Conservation (phyloP, 768 basidiomycete genomes). For the Aureoboletus auriporus region DNA sequence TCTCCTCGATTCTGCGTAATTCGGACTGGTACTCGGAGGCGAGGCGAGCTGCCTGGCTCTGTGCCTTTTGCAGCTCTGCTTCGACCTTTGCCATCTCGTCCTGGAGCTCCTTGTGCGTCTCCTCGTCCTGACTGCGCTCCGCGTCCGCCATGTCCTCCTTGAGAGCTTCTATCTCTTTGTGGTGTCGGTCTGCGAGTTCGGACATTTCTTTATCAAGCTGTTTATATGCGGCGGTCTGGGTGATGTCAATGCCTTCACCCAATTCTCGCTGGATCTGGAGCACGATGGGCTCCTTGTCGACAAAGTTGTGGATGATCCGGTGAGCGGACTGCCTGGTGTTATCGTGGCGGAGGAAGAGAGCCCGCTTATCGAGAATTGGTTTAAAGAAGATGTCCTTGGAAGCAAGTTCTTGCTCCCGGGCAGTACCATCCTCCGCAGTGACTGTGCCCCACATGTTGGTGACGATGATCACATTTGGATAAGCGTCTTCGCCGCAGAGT, state of each 20-base stretch:
- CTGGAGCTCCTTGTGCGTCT: constrained; percentile 42
- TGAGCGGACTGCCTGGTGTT: constrained; percentile 42
- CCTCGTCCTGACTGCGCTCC: constrained; percentile 41
- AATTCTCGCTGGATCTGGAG: constrained; percentile 56
- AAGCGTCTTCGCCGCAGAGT: constrained; percentile 49
- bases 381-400: constrained; percentile 45
- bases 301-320: constrained; percentile 39
- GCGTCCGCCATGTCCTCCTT: constrained; percentile 46
- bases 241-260: constrained; percentile 42
- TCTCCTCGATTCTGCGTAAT: constrained; percentile 32
- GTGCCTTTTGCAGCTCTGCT: constrained; percentile 24
- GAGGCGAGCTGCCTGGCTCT: constrained; percentile 27
- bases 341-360: constrained; percentile 40
- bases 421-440: constrained; percentile 31
- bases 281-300: constrained; percentile 37
- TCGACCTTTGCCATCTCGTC: constrained; percentile 34
- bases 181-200: constrained; percentile 42
- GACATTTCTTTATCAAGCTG: constrained; percentile 49
- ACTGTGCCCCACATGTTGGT: constrained; percentile 53
- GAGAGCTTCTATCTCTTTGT: constrained; percentile 44
- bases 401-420: constrained; percentile 44
- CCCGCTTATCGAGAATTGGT: constrained; percentile 43
- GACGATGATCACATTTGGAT: constrained; percentile 47
- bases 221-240: constrained; percentile 50
- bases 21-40: constrained; percentile 33